Percentiles rank a stretch among this genome's conserved stretches.
Evolutionary conservation across 345 rosid genomes (phyloP).

Genomic region (Gossypium raimondii): DNA sequence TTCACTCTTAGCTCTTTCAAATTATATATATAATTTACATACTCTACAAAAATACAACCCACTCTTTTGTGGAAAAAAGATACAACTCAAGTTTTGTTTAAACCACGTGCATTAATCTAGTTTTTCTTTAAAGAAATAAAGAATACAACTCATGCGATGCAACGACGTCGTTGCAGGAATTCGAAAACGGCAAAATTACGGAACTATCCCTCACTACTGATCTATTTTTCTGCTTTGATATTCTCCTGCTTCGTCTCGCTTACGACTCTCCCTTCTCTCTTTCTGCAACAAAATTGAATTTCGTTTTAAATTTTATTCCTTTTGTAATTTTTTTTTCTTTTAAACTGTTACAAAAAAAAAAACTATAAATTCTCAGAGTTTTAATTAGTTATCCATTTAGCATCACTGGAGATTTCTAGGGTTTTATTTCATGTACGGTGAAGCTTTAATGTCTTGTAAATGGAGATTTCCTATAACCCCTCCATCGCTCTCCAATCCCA

Average conservation of each 20-base stretch:
- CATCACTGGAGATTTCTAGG: conserved; percentile 21
- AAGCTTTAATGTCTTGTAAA: conserved; percentile 58
- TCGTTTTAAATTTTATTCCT: background rate
- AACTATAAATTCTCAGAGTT: background rate
- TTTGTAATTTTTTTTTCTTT: background rate
- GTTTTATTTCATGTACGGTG: conserved; percentile 35
- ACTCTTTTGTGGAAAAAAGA: too few species aligned
- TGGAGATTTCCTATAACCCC: conserved; percentile 47
- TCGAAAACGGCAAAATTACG: background rate
- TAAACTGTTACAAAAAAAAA: background rate
- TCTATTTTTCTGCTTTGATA: background rate
- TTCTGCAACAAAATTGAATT: conserved; percentile 4
- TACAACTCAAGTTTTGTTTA: too few species aligned
- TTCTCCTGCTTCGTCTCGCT: conserved; percentile 12
- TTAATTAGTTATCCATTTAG: background rate
- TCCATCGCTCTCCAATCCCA: conserved; percentile 30
- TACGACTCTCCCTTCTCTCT: conserved; percentile 10
- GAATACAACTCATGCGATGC: background rate
- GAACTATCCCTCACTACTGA: background rate
- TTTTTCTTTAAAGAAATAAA: too few species aligned
- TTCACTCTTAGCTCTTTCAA: too few species aligned
- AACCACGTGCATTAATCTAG: too few species aligned
- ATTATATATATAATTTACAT: too few species aligned
- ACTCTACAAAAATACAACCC: too few species aligned
- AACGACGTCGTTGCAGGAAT: background rate